A percentile compares a stretch with the other conserved stretches of the same genome.
Evolutionary conservation across 2,329 filamentous ascomycete species (phyloP).

Genomic region (Alternaria angustiovoidea): DNA sequence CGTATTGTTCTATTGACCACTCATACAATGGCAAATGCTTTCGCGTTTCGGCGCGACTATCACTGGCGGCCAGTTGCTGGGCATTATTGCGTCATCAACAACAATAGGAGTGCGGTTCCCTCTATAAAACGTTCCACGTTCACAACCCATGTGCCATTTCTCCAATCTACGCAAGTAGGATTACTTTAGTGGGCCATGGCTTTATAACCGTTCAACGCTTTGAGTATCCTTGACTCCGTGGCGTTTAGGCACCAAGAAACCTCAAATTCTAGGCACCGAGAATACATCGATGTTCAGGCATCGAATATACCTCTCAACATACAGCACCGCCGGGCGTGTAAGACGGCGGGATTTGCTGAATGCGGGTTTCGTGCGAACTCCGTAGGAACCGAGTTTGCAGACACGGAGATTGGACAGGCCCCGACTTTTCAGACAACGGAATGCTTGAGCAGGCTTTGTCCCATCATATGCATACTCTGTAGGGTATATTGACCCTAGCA

Average conservation of each 20-base stretch:
- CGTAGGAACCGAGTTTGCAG: not conserved
- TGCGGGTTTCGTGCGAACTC: not conserved
- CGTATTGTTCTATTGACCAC: not conserved
- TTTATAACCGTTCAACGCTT: not conserved
- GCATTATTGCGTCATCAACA: not conserved
- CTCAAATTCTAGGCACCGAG: not conserved
- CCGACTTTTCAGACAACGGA: not conserved
- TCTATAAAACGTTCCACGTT: not conserved
- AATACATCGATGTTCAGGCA: not conserved
- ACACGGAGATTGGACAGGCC: not conserved
- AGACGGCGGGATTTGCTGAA: not conserved
- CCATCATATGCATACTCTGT: not conserved
- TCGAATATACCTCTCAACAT: not conserved
- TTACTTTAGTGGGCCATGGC: not conserved
- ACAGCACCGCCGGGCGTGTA: not conserved
- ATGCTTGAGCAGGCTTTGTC: not conserved
- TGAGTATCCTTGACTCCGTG: not conserved
- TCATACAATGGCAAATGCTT: not conserved
- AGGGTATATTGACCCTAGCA: not conserved
- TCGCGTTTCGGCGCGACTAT: not conserved
- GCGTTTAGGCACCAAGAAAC: not conserved
- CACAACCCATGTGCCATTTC: not conserved
- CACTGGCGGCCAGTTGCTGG: not conserved
- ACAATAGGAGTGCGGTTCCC: not conserved
- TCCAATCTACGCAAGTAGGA: not conserved